Evolutionary conservation across 2,329 filamentous ascomycete genomes (phyloP), one percentile per base, ranked within the genome.

Genomic region (Trichoderma harzianum): DNA sequence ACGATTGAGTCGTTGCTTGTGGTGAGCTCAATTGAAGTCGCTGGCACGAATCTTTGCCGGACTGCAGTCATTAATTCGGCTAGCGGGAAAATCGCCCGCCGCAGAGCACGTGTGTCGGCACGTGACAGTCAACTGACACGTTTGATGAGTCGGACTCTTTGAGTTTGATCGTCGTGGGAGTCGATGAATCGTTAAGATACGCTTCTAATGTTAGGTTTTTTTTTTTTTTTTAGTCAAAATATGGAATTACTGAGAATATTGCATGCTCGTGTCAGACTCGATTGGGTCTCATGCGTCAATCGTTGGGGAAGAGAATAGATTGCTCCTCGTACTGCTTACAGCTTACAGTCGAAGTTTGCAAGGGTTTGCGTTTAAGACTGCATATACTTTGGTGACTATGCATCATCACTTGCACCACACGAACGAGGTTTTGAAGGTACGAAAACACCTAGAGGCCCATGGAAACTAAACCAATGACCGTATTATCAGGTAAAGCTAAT

Each of bases 1-100:
- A 80, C 82, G 85, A 86, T 86, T 84, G 84, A 79, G 79, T 79
- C 84, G 80, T 79, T 86, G 84, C 82, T 82, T 82, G 80, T 80
- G 78, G 74, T 78, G 79, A 80, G 80, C 79, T 82, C 79, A 76
- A 80, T 75, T 78, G 78, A 81, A 77, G 82, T 82, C 83, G 82
- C 82, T 80, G 78, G 79, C 80, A 82, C 81, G 83, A 86, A 86
- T 86, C 81, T 84, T 83, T 82, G 78, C 80, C 78, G 78, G 80
- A 83, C 80, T 78, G 76, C 78, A 78, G 77, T 82, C 80, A 76
- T 63, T 79, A 74, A 79, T 81, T 79, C 76, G 83, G 83, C 77
- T 80, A 80, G 76, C 78, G 75, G 77, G 76, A 79, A 78, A 81
- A 78, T 83, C 83, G 83, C 80, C 69, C 64, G 47, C 70, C 60